These are phyloP conservation scores for Pleurotus citrinopileatus DNA, from an alignment of 768 basidiomycete genomes.

Conservation along the genomic window DNA sequence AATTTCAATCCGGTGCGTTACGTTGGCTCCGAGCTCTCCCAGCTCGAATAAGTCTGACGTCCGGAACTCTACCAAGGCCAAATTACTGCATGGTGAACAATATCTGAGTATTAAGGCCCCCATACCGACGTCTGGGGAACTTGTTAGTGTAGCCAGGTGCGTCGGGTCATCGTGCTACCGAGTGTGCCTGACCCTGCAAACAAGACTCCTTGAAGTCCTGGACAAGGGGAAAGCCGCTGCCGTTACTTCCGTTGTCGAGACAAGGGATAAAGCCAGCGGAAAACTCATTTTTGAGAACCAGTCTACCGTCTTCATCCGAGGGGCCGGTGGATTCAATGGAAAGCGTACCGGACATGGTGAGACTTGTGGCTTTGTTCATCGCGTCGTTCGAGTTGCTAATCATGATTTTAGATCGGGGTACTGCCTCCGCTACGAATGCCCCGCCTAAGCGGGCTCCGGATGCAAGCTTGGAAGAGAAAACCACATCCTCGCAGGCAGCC, in stretches of 20 bases:
- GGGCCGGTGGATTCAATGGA: constrained; percentile 95
- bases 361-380: no score
- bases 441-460: constrained; percentile 86
- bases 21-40: not conserved
- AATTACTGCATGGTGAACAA: constrained; percentile 97
- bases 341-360: constrained; percentile 78
- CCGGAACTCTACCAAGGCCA: constrained; percentile 52
- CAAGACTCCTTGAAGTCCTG: constrained; percentile 72
- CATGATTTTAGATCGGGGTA: constrained; percentile 69
- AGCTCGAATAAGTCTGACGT: not conserved
- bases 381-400: no score
- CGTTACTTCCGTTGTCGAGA: constrained; percentile 76
- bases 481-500: constrained; percentile 77
- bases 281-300: constrained; percentile 89
- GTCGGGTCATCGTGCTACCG: constrained; percentile 17
- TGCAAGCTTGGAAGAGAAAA: constrained; percentile 86
- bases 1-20: constrained; percentile 87
- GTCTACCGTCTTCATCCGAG: constrained; percentile 88
- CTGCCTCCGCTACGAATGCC: constrained; percentile 78
- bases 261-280: constrained; percentile 76
- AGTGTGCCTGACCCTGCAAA: not conserved
- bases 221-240: constrained; percentile 95
- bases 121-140: constrained; percentile 80
- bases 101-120: constrained; percentile 84
- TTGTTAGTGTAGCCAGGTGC: constrained; percentile 73